Evolutionary conservation across 768 basidiomycete genomes (phyloP).

Genomic region (Mycena venus): DNA sequence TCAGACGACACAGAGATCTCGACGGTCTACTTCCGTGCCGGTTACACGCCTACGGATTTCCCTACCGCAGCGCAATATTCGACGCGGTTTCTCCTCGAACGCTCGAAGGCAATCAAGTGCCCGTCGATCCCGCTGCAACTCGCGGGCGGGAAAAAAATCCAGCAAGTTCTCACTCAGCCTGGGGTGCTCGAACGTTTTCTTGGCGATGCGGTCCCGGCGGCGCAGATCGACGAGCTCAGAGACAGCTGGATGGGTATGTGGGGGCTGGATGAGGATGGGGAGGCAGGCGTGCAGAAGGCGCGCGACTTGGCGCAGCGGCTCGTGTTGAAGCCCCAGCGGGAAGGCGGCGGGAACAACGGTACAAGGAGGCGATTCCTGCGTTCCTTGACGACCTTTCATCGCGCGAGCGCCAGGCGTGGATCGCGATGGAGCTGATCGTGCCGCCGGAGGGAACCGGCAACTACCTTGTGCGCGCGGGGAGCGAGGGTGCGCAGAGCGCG

Average conservation of each 20-base stretch:
- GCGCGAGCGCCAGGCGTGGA: conserved; percentile 86
- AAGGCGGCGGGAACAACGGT: conserved; percentile 97
- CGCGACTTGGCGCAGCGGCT: conserved; percentile 63
- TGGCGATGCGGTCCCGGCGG: conserved; percentile 43
- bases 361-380: conserved; percentile 82
- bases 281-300: conserved; percentile 66
- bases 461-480: conserved; percentile 83
- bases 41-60: conserved; percentile 89
- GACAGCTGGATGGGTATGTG: conserved; percentile 92
- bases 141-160: conserved; percentile 97
- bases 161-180: conserved; percentile 84
- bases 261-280: conserved; percentile 76
- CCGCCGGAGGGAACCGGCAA: conserved; percentile 79
- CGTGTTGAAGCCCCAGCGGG: conserved; percentile 97
- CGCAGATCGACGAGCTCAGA: conserved; percentile 68
- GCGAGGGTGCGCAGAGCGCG: conserved; percentile 48
- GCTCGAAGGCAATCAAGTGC: conserved; percentile 91
- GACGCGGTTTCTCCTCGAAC: conserved; percentile 84
- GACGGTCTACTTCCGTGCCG: conserved; percentile 91
- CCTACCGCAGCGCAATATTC: conserved; percentile 73
- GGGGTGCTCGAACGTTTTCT: conserved; percentile 85
- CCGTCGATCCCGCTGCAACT: conserved; percentile 92
- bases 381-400: conserved; percentile 76
- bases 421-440: conserved; percentile 93
- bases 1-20: conserved; percentile 75